Base-by-base conservation (phyloP, 495 filamentous ascomycete species). In the Cercophora scortea region DNA sequence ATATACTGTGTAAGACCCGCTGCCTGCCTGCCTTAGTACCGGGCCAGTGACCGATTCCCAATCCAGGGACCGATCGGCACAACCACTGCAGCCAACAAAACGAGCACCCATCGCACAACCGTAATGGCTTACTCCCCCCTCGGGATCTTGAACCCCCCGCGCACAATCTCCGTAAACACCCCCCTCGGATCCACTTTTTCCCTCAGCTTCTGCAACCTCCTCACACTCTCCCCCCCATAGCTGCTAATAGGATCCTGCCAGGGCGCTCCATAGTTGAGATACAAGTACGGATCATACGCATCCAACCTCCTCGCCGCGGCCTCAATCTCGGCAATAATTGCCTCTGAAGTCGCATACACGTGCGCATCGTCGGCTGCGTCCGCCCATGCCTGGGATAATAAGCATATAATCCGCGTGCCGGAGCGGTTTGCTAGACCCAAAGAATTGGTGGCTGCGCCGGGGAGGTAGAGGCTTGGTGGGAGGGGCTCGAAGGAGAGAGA, bases 381-480 rank as follows among this genome's bases (percentile, higher is more conserved):
- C 9, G 54, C 45, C 66, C 65, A 68, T 10, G 55, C 15, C 8
- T 44, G 42, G 19, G 58, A 46, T 4, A 66, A 32, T 2, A 55
- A 41, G 32, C 41, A 43, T n/a, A 60, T 51, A 32, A 45, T 32
- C 32, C 55, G 45, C 38, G 54, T 42, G 15, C 42, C 42, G 11
- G 50, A 7, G 9, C 51, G n/a, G 13, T 44, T 33, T 4, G 10
- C 57, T 12, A 76, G 64, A 1, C 76, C 76, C 7, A 77, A 61
- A 11, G 71, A 63, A 47, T 77, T 79, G 41, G 68, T 68, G 35
- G 64, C 70, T 15, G 56, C 56, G 32, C 45, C 33, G 64, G 10
- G 67, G 64, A 7, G 3, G 13, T 38, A 38, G 3, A 38, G 3
- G 36, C 10, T 13, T 3, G 36, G 36, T 8, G 36, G 36, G 3